Evolutionary conservation across 441 rosid genomes (phyloP).

Genomic region (Brassica balearica): DNA sequence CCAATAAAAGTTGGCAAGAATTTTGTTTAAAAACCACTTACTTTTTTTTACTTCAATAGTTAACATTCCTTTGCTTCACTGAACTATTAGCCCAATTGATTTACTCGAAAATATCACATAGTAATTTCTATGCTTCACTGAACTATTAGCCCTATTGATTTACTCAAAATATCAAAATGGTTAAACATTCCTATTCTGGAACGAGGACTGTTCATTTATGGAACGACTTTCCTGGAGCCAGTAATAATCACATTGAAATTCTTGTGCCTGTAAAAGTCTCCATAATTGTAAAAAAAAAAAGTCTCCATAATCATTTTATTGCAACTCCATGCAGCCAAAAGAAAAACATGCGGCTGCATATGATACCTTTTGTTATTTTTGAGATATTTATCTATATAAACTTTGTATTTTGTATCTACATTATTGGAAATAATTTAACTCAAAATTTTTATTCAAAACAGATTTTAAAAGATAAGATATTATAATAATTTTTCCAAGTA

Average conservation of each 20-base stretch:
- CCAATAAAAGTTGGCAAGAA: slow-evolving; percentile 2
- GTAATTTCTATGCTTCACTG: neutral
- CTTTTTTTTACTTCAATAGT: slow-evolving; percentile 3
- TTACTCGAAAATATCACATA: neutral
- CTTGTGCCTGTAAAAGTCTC: slow-evolving; percentile 1
- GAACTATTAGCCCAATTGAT: neutral
- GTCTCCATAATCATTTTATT: slow-evolving; percentile 30
- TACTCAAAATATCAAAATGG: neutral
- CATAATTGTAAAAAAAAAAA: neutral
- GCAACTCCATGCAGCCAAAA: slow-evolving; percentile 17
- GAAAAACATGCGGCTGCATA: slow-evolving; percentile 6
- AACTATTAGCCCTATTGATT: neutral
- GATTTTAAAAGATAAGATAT: neutral
- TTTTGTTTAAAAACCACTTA: neutral
- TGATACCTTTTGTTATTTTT: neutral
- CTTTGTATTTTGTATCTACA: neutral
- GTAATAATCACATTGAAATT: slow-evolving; percentile 31
- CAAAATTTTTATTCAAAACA: neutral
- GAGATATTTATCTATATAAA: neutral
- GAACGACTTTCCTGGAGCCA: slow-evolving; percentile 35
- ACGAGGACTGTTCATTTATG: slow-evolving; percentile 30
- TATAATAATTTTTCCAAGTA: neutral
- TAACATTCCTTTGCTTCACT: neutral
- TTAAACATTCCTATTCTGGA: slow-evolving; percentile 18
- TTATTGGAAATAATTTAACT: neutral